phyloP scores from a whole-genome alignment of 129 eudicot genomes.

The Chrysanthemum lavandulifolium region DNA sequence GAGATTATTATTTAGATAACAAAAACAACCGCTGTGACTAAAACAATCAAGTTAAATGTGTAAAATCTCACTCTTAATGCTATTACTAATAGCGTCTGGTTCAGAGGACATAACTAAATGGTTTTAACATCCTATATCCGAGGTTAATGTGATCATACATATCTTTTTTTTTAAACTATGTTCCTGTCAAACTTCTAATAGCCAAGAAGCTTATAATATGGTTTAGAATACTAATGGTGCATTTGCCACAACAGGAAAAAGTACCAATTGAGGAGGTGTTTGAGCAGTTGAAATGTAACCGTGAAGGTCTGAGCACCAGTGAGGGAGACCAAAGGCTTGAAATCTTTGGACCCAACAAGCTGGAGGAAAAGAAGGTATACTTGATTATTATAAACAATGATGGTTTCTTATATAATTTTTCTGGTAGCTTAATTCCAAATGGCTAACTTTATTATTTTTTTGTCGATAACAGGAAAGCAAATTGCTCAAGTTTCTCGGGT shows the following conservation, averaged over 20 bases:
- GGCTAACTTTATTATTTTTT: background rate
- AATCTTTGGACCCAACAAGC: conserved; percentile 61
- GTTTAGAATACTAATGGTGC: background rate
- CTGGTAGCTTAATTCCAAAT: background rate
- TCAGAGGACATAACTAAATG: background rate
- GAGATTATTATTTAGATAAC: no score
- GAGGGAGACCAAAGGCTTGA: conserved; percentile 55
- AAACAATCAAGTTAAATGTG: background rate
- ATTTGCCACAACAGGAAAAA: conserved; percentile 40
- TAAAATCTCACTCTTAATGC: background rate
- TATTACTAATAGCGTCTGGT: background rate
- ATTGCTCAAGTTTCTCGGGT: conserved; percentile 65
- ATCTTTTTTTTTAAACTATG: background rate
- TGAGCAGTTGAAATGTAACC: conserved; percentile 58
- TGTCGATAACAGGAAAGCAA: conserved; percentile 59
- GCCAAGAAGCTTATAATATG: background rate
- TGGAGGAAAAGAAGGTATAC: conserved; percentile 57
- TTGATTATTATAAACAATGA: background rate
- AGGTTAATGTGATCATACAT: background rate
- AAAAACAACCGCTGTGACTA: background rate
- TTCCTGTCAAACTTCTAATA: background rate
- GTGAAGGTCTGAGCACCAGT: conserved; percentile 48
- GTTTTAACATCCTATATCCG: background rate
- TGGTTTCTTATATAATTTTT: background rate
- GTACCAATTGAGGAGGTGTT: conserved; percentile 71